Percentiles rank a stretch among this genome's conserved stretches.
phyloP scores from a whole-genome alignment of 1,284 basidiomycete species.

The Chondrostereum purpureum region DNA sequence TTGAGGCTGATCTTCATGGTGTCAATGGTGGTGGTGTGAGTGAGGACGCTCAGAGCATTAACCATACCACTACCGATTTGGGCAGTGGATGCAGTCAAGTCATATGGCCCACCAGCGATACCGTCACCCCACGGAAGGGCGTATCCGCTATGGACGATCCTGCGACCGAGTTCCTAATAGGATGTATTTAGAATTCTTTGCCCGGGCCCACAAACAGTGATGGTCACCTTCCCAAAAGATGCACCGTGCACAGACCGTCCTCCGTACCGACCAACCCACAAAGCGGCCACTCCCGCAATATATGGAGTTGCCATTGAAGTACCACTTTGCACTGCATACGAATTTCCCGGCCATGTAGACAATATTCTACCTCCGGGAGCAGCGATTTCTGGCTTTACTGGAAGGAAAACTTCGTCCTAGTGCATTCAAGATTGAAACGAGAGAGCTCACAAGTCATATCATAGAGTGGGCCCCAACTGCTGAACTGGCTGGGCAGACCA shows the following conservation, averaged over 20 bases:
- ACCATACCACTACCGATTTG: not conserved
- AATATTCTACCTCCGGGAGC: slow-evolving; percentile 1
- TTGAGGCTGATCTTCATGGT: not conserved
- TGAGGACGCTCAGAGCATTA: not conserved
- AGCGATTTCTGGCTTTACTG: not conserved
- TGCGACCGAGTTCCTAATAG: not conserved
- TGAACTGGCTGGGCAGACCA: not conserved
- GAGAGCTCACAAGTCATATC: not conserved
- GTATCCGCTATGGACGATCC: not conserved
- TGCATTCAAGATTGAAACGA: not conserved
- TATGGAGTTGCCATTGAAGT: slow-evolving; percentile 4
- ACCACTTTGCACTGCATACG: slow-evolving; percentile 1
- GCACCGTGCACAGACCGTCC: not conserved
- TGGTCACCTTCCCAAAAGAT: not conserved
- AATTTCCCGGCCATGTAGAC: not conserved
- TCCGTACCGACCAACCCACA: not conserved
- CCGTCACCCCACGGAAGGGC: not conserved
- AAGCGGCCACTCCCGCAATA: not conserved
- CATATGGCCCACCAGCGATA: not conserved
- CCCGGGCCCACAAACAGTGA: too few relatives aligned
- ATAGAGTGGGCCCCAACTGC: not conserved
- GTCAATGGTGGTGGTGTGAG: not conserved
- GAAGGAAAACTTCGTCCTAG: not conserved
- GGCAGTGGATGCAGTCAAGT: not conserved
- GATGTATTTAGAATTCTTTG: too few relatives aligned